A percentile compares a stretch with the other conserved stretches of the same genome.
Evolutionary conservation across 768 basidiomycete species (phyloP).

Genomic region (Kwoniella pini): DNA sequence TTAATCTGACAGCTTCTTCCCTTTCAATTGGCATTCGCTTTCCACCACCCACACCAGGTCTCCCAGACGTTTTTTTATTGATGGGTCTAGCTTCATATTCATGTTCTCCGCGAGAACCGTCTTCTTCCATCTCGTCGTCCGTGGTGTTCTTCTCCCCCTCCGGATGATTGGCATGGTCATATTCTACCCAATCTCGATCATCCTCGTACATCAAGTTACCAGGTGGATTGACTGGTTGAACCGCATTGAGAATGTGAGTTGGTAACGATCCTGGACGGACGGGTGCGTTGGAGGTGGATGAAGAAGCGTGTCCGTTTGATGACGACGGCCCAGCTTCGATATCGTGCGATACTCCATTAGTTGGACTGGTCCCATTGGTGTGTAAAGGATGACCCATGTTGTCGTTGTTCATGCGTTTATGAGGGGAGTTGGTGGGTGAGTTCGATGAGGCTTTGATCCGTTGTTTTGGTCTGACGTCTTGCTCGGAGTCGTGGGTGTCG

Average conservation of each 20-base stretch:
- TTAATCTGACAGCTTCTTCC: constrained; percentile 85
- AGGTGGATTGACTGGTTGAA: constrained; percentile 25
- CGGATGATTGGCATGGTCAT: constrained; percentile 4
- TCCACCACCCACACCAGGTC: constrained; percentile 13
- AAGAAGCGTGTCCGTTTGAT: constrained; percentile 20
- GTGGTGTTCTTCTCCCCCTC: constrained; percentile 17
- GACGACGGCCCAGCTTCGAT: constrained; percentile 15
- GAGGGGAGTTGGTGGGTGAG: not conserved
- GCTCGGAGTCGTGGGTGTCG: constrained; percentile 7
- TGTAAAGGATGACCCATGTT: constrained; percentile 27
- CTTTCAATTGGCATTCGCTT: constrained; percentile 62
- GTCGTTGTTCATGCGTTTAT: not conserved
- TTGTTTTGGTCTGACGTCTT: constrained; percentile 11
- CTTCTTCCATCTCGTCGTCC: constrained; percentile 16
- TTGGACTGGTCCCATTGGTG: constrained; percentile 17
- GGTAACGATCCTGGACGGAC: constrained; percentile 11
- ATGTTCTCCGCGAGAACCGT: not conserved
- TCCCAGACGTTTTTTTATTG: not conserved
- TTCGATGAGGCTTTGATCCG: constrained; percentile 11
- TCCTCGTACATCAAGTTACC: constrained; percentile 47
- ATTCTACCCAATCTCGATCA: constrained; percentile 34
- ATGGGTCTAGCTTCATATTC: not conserved
- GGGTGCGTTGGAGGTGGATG: not conserved
- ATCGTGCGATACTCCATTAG: constrained; percentile 3
- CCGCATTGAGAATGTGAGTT: constrained; percentile 14